A percentile compares a stretch with the other conserved stretches of the same genome.
Evolutionary conservation across 192 early-diverging fungal species (phyloP).

Genomic region (Backusella australiensis): DNA sequence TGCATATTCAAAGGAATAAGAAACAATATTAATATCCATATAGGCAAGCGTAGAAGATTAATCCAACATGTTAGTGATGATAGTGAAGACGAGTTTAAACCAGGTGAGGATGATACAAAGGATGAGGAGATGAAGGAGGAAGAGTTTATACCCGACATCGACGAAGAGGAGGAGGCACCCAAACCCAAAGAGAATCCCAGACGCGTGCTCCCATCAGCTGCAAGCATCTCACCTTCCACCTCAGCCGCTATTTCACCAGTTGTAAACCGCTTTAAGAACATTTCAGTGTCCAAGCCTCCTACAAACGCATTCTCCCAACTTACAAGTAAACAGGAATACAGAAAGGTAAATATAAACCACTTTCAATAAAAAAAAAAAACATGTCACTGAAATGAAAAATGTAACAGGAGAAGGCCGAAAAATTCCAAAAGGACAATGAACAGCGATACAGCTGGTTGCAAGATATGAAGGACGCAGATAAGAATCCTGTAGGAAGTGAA

Average conservation of each 20-base stretch:
- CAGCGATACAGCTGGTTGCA: slow-evolving; percentile 86
- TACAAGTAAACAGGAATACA: not conserved
- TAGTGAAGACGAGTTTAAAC: slow-evolving; percentile 7
- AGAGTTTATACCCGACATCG: not conserved
- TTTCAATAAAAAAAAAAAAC: slow-evolving; percentile 12
- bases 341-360: not conserved
- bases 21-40: not conserved
- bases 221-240: not conserved
- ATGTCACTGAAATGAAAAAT: not conserved
- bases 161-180: not conserved
- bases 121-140: not conserved
- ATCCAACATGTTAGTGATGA: not conserved
- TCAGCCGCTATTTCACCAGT: not conserved
- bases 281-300: not conserved
- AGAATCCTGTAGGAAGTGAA: slow-evolving; percentile 58
- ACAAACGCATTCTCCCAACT: not conserved
- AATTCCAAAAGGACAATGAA: slow-evolving; percentile 86
- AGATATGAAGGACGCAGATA: slow-evolving; percentile 77
- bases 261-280: not conserved
- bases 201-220: too few relatives aligned
- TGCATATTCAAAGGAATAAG: not conserved
- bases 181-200: too few relatives aligned
- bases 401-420: slow-evolving; percentile 48
- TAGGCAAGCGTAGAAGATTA: not conserved
- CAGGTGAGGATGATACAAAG: not conserved